Base-by-base conservation (phyloP, 2,329 filamentous ascomycete genomes). In the Fusarium sp. region DNA sequence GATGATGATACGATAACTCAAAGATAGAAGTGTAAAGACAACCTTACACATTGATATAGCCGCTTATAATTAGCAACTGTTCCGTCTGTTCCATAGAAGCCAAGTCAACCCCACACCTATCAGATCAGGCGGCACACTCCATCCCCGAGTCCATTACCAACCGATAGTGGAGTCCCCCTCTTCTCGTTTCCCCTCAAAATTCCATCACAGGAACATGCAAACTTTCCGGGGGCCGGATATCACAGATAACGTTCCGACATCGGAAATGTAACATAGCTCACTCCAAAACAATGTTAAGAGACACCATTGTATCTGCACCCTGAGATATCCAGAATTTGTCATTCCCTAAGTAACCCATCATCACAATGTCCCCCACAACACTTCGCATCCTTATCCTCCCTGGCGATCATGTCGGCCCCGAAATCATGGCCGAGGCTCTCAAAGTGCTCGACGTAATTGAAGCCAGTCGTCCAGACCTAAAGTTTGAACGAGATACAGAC, bases 381-480 rank as follows among this genome's bases (percentile, higher is more conserved):
- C 75, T 77, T 25, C 67, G 62, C 7, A 79, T 85, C 54, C 77
- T 85, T n/a, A 74, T 85, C 47, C 78, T 85, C 2, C 79, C 82
- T 0, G 83, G 83, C 40, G 83, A 85, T 69, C 81, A 83, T 65
- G 81, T 84, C 51, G 83, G 84, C 2, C 83, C 84, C 7, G 80
- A 86, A 72, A 79, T 85, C 34, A 80, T 84, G 54, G 69, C 75
- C 7, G 83, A 85, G 72, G 83, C 83, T 12, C 77, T 84, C 49
- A 83, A 82, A 67, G 80, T 85, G 13, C 79, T 86, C 8, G 79
- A 83, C 30, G 77, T 83, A 6, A 72, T 85, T 32, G 75, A 80
- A 45, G 57, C 71, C 8, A 70, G 71, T 29, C 77, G 79, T 1
- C 77, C 79, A 0, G 60, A 72, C 13, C 53, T 81, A 34, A 64